Evolutionary conservation across 306 rosid species (phyloP), one percentile per base, ranked within the genome.

Genomic region (Inga leiocalycina): DNA sequence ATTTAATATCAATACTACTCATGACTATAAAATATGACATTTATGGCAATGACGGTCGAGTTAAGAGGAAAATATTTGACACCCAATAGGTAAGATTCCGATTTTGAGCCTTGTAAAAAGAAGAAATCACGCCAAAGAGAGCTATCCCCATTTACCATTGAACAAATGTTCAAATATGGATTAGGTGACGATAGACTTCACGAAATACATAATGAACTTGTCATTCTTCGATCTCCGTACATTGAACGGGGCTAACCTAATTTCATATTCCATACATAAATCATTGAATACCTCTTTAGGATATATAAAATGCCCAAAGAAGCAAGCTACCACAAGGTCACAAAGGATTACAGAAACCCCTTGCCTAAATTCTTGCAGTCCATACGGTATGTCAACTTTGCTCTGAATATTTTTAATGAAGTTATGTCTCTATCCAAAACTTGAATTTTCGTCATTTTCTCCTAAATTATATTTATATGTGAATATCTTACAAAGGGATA

Each of bases 381-480:
- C 20, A 43, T 27, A 24, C 27, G 87, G 90, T 87, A 85, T 4
- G 87, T 87, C 51, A 76, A 82, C 34, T 74, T 87, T 78, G 44
- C 80, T 85, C 82, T 77, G 79, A 78, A 79, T 82, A 76, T 66
- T 86, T 84, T 84, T 89, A 67, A 80, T 54, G 71, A 80, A 85
- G 89, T 82, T 85, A 75, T 90, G 56, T 20, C 5, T 85, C 52
- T 88, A 83, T 88, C 77, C 82, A 86, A 82, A 88, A 90, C 84
- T 86, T 85, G 85, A 89, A 81, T 27, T 85, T 78, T 48, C 11
- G 69, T 80, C 89, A 85, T 81, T 71, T 57, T 73, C 76, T 88
- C 61, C 77, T 79, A 74, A 68, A 75, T 71, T 54, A 81, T 54
- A 27, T 72, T 84, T 87, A 84, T 86, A 71, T 78, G 77, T 76